These are phyloP conservation scores for Pichia manshurica DNA, from an alignment of 805 yeast genomes.

Conservation along the genomic window DNA sequence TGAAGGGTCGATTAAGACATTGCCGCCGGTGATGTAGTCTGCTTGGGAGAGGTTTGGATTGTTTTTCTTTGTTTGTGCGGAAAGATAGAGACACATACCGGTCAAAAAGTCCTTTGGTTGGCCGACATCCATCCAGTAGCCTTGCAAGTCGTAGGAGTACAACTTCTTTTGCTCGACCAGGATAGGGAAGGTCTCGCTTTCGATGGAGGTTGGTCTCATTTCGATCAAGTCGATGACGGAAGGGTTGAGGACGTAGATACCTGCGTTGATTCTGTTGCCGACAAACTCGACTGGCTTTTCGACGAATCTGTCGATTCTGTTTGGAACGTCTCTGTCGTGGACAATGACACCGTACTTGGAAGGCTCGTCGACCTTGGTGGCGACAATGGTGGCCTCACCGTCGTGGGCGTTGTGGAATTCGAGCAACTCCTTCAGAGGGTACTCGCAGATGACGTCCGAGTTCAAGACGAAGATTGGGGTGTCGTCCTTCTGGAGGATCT, in stretches of 20 bases:
- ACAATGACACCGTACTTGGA: conserved; percentile 99
- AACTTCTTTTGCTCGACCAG: conserved; percentile 83
- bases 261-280: conserved; percentile 99
- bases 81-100: conserved; percentile 89
- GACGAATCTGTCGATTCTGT: conserved; percentile 96
- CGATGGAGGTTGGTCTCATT: conserved; percentile 97
- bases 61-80: conserved; percentile 75
- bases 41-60: conserved; percentile 60
- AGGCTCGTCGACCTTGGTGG: conserved; percentile 99
- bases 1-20: conserved; percentile 89
- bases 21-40: conserved; percentile 79
- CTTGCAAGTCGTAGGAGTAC: conserved; percentile 95
- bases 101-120: conserved; percentile 99
- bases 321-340: conserved; percentile 89
- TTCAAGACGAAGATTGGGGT: conserved; percentile 96
- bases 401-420: conserved; percentile 93
- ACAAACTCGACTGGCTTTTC: conserved; percentile 99
- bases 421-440: conserved; percentile 91
- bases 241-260: conserved; percentile 97
- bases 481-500: conserved; percentile 86
- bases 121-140: conserved; percentile 99
- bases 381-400: conserved; percentile 97
- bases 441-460: conserved; percentile 98
- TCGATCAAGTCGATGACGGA: conserved; percentile 94
- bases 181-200: conserved; percentile 98